Conservation (phyloP, 2,329 filamentous ascomycete genomes). For the Madurella fahalii region DNA sequence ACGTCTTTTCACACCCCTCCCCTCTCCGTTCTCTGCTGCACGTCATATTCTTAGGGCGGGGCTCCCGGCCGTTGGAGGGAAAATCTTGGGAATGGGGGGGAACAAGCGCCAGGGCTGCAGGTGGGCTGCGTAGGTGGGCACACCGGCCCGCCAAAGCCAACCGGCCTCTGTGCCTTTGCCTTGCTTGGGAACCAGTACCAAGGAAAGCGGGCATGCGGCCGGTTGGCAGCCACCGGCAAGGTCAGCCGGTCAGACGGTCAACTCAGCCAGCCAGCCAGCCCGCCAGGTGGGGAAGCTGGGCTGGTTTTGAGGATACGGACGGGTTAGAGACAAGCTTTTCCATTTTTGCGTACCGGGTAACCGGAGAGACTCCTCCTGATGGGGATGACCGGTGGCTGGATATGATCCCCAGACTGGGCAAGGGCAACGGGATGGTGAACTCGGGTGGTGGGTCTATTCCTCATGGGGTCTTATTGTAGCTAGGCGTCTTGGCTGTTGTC, state of each 20-base stretch:
- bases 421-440: too few species aligned
- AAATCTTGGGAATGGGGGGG: neutral
- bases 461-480: neutral
- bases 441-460: neutral
- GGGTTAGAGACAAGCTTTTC: neutral
- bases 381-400: neutral
- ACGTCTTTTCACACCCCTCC: neutral
- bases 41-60: neutral
- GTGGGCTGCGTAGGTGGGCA: neutral
- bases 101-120: neutral
- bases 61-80: neutral
- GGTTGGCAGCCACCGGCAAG: too few species aligned
- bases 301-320: neutral
- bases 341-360: neutral
- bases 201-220: neutral
- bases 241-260: neutral
- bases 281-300: conserved; percentile 1
- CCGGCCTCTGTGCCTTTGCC: neutral
- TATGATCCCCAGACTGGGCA: neutral
- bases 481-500: neutral
- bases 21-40: neutral
- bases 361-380: neutral
- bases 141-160: neutral
- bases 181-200: conserved; percentile 3
- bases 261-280: neutral